These are phyloP conservation scores for Echinochloa phyllopogon DNA, from an alignment of 176 grass and related monocot species.

Conservation along the genomic window DNA sequence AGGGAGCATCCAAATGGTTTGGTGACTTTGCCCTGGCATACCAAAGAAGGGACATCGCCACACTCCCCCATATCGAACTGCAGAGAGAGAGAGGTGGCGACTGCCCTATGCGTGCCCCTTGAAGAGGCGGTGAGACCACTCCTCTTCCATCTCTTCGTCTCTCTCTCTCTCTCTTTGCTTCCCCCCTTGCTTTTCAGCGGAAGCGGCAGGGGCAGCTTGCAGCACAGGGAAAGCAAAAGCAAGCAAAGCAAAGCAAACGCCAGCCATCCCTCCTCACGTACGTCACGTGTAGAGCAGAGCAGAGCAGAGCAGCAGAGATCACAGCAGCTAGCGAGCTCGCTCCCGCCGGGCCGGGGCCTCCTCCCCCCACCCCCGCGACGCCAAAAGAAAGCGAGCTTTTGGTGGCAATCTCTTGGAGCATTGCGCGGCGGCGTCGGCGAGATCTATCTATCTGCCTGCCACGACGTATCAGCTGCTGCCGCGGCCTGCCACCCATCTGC, in stretches of 20 bases:
- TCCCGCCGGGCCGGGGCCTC: neutral
- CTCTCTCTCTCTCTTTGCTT: neutral
- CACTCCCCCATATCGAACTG: slow-evolving; percentile 28
- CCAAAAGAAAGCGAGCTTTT: slow-evolving; percentile 51
- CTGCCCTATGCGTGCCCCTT: neutral
- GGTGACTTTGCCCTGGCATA: slow-evolving; percentile 35
- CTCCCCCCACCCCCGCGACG: neutral
- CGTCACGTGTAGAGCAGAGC: slow-evolving; percentile 14
- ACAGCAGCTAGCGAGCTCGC: neutral
- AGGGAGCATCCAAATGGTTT: slow-evolving; percentile 28
- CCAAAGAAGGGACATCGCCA: slow-evolving; percentile 43
- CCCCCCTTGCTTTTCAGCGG: slow-evolving; percentile 38
- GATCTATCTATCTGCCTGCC: slow-evolving; percentile 9
- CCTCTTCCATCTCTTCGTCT: slow-evolving; percentile 15
- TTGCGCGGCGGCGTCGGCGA: neutral
- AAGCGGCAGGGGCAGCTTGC: slow-evolving; percentile 13
- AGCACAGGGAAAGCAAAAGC: neutral
- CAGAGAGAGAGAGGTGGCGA: neutral
- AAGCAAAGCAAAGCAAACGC: neutral
- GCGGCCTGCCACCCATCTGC: neutral
- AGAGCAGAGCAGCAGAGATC: neutral
- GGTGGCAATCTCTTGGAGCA: slow-evolving; percentile 47
- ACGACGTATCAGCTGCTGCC: neutral
- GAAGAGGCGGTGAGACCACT: neutral
- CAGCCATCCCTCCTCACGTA: slow-evolving; percentile 18